Base-by-base conservation (phyloP, 257 asterid genomes). In the Scutellaria baicalensis region DNA sequence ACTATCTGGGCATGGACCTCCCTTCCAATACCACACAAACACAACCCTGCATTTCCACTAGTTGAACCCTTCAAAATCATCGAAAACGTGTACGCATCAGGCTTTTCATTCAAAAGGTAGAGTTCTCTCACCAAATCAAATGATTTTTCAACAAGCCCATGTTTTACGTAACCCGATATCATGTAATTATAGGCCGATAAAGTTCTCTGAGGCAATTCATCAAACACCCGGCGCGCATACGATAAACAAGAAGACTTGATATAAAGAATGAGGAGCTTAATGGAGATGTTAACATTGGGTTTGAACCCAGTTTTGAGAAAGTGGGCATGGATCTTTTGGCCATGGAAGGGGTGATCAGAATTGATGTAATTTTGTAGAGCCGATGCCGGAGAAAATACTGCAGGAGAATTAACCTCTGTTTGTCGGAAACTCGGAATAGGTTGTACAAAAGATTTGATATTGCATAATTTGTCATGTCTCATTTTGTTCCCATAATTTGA, bases 21-120 rank as follows among this genome's bases (percentile, higher is more conserved):
- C 60, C 71, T 80, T 43, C 75, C 95, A 7, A 76, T 10, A 67
- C 40, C 36, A 9, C 11, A 38, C 7, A 48, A 72, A 54, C 59
- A 80, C 0, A 50, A 31, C 40, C 47, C 77, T 8, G 58, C 71
- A 79, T 45, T 64, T 11, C 48, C 79, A 56, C 60, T 31, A 6
- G 85, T 84, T 33, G 91, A 90, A 17, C 83, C 91, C 68, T 92
- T 92, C 82, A 92, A 80, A 48, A 92, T 74, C 96, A 90, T 90
- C 16, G 95, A 88, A 69, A 75, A 80, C 0, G 97, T 93, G 69
- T 76, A 90, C 66, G 76, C 86, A 66, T 90, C 98, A 0, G 93
- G 89, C 68, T 45, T 85, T 70, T 90, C 91, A 20, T 81, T 77
- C 0, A 71, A 83, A 40, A 71, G 61, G 12, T 79, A 80, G 65